Evolutionary conservation across 805 yeast genomes (phyloP).

Genomic region (Sugiyamaella smithiae): DNA sequence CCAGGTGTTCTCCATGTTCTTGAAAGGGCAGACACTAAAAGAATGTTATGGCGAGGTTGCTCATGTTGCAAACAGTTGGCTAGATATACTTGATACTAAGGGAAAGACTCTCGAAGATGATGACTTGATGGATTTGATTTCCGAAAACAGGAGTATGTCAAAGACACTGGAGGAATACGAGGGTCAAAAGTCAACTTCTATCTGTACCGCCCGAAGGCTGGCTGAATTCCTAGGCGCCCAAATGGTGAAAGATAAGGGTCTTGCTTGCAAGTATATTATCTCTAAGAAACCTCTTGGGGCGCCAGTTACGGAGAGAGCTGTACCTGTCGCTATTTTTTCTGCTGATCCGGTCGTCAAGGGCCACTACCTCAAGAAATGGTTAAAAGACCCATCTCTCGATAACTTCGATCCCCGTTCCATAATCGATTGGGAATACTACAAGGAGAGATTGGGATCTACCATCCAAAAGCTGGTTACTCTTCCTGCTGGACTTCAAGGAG

Average conservation of each 20-base stretch:
- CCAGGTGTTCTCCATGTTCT: constrained; percentile 85
- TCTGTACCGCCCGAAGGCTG: constrained; percentile 88
- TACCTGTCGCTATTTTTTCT: constrained; percentile 94
- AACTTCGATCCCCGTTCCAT: constrained; percentile 85
- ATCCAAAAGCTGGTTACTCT: constrained; percentile 92
- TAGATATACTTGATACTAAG: constrained; percentile 84
- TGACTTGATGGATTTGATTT: constrained; percentile 89
- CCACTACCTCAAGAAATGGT: constrained; percentile 79
- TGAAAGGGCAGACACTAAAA: constrained; percentile 78
- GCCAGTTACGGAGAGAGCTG: constrained; percentile 93
- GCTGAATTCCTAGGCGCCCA: constrained; percentile 95
- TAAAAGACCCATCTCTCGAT: constrained; percentile 69
- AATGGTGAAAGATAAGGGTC: constrained; percentile 94
- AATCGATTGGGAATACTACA: constrained; percentile 90
- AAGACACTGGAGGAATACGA: constrained; percentile 87
- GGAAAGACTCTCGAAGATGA: constrained; percentile 90
- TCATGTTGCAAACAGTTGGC: constrained; percentile 90
- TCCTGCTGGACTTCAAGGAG: constrained; percentile 92
- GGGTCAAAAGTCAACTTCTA: constrained; percentile 87
- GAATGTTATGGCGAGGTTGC: constrained; percentile 88
- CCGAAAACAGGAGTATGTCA: constrained; percentile 95
- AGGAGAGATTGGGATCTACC: constrained; percentile 87
- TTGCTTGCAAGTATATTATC: constrained; percentile 91
- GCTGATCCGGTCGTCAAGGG: constrained; percentile 68
- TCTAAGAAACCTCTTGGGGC: constrained; percentile 77